A percentile compares a stretch with the other conserved stretches of the same genome.
Conservation (phyloP, 2,329 filamentous ascomycete genomes). For the Helotiales sp. region DNA sequence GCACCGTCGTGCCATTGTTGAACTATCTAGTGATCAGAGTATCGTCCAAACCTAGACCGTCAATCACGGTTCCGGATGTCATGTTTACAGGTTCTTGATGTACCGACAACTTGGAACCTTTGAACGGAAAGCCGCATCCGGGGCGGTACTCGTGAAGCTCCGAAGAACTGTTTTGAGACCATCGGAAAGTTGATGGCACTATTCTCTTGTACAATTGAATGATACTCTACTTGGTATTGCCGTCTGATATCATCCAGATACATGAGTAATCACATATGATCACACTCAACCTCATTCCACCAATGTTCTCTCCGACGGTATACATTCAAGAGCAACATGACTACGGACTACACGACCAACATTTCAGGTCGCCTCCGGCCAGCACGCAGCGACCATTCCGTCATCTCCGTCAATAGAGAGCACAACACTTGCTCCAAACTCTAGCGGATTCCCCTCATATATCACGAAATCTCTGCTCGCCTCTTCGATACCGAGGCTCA, state of each 20-base stretch:
- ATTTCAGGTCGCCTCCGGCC: conserved; percentile 28
- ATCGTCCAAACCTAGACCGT: too few relatives aligned
- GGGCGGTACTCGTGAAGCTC: too few relatives aligned
- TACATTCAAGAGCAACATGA: too few relatives aligned
- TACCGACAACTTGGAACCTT: not conserved
- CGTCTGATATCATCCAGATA: not conserved
- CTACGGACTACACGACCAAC: not conserved
- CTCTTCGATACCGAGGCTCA: conserved; percentile 35
- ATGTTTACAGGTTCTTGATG: not conserved
- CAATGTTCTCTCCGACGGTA: too few relatives aligned
- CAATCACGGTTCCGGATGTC: not conserved
- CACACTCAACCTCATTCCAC: not conserved
- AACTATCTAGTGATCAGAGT: not conserved
- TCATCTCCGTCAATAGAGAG: conserved; percentile 36
- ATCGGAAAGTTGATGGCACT: not conserved
- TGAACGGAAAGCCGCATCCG: not conserved
- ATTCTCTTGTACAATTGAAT: not conserved
- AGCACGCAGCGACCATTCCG: conserved; percentile 36
- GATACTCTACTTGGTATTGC: not conserved
- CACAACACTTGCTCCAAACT: conserved; percentile 41
- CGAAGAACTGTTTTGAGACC: too few relatives aligned
- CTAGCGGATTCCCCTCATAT: conserved; percentile 45
- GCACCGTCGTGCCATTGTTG: not conserved
- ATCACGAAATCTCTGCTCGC: conserved; percentile 41
- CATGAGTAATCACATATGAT: not conserved